phyloP scores from a whole-genome alignment of 108 stramenopile species.

The Fragilariopsis cylindrus region DNA sequence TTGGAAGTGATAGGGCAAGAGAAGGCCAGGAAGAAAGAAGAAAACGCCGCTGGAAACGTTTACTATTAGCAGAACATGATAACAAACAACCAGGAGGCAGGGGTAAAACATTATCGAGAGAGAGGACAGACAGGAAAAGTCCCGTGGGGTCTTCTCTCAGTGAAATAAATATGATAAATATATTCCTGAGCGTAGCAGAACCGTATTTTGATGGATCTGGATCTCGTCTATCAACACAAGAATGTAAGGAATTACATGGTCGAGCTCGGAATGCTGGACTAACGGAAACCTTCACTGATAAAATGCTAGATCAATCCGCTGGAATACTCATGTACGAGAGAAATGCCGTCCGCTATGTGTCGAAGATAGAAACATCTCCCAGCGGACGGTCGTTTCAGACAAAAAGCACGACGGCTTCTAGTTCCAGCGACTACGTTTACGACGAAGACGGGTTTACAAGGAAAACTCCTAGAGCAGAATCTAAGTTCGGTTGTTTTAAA shows the following conservation, averaged over 20 bases:
- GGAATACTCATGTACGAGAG: conserved; percentile 13
- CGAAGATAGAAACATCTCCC: not conserved
- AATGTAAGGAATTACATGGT: conserved; percentile 26
- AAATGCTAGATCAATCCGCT: conserved; percentile 31
- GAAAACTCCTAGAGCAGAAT: conserved; percentile 9
- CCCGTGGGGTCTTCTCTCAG: conserved; percentile 27
- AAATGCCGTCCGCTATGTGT: not conserved
- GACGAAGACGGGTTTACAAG: conserved; percentile 12
- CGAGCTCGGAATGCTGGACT: conserved; percentile 28
- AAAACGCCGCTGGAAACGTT: conserved; percentile 4
- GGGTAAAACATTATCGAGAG: not conserved
- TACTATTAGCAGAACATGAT: not conserved
- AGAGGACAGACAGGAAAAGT: not conserved
- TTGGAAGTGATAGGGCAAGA: not conserved
- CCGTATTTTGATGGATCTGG: conserved; percentile 19
- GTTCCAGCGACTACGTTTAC: conserved; percentile 17
- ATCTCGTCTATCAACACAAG: conserved; percentile 12
- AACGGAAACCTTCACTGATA: conserved; percentile 20
- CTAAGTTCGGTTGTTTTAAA: conserved; percentile 9
- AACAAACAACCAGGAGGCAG: not conserved
- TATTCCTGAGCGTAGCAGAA: conserved; percentile 20
- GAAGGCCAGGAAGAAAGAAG: not conserved
- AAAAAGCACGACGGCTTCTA: conserved; percentile 14
- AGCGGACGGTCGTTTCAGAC: not conserved
- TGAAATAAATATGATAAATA: conserved; percentile 38